Evolutionary conservation across 176 grass and related monocot genomes (phyloP).

Genomic region (Thinopyrum elongatum): DNA sequence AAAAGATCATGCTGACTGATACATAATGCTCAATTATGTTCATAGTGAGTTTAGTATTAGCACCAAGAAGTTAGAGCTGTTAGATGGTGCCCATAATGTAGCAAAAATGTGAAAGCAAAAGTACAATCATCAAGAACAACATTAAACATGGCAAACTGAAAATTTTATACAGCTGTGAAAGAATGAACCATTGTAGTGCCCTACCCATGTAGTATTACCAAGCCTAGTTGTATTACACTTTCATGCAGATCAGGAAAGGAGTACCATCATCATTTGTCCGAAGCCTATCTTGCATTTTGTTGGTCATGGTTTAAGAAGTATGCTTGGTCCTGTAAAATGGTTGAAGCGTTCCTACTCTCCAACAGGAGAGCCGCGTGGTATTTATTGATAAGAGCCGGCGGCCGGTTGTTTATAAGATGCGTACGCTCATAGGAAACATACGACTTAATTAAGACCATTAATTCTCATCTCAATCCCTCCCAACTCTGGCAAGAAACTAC

Average conservation of each 20-base stretch:
- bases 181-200: background rate
- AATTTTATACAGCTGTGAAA: background rate
- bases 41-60: background rate
- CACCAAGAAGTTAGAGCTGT: background rate
- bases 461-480: too few species aligned
- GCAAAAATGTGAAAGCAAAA: background rate
- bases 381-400: too few species aligned
- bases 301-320: too few species aligned
- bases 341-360: too few species aligned
- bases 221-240: background rate
- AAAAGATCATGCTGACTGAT: background rate
- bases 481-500: too few species aligned
- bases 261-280: background rate
- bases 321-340: too few species aligned
- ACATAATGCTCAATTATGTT: background rate
- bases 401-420: too few species aligned
- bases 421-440: too few species aligned
- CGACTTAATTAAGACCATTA: too few species aligned
- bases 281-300: too few species aligned
- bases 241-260: background rate
- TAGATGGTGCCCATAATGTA: background rate
- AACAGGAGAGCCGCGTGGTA: too few species aligned
- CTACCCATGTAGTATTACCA: background rate
- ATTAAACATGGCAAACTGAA: background rate
- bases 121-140: background rate